These are phyloP conservation scores for Fusarium kyushuense DNA, from an alignment of 2,329 filamentous ascomycete species.

Conservation along the genomic window DNA sequence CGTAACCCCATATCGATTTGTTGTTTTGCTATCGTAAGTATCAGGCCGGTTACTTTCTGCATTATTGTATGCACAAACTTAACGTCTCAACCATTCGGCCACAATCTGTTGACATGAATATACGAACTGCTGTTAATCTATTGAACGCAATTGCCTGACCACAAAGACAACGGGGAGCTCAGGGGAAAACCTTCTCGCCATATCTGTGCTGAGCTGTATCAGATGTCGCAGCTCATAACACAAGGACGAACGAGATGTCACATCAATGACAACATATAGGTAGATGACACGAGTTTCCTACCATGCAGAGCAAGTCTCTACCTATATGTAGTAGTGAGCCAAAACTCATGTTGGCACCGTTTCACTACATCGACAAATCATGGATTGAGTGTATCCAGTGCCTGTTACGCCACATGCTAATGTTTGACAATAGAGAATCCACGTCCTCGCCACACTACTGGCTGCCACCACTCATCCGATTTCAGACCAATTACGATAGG, in stretches of 20 bases:
- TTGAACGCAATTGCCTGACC: not conserved
- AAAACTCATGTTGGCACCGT: not conserved
- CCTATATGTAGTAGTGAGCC: not conserved
- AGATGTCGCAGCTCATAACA: not conserved
- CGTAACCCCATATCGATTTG: not conserved
- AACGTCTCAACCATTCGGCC: not conserved
- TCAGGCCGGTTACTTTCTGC: not conserved
- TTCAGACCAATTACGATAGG: slow-evolving; percentile 5
- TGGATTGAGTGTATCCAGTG: not conserved
- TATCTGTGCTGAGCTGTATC: not conserved
- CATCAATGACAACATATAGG: not conserved
- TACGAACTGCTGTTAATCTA: not conserved
- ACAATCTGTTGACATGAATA: not conserved
- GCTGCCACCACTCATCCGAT: not conserved
- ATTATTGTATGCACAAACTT: too few species aligned
- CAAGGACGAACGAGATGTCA: not conserved
- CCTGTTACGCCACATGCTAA: slow-evolving; percentile 5
- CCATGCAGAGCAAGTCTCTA: not conserved
- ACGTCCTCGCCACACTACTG: slow-evolving; percentile 14
- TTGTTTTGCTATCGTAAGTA: not conserved
- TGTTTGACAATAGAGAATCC: slow-evolving; percentile 12
- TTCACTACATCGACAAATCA: not conserved
- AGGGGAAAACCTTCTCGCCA: not conserved
- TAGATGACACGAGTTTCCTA: not conserved
- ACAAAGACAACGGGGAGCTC: not conserved